phyloP scores from a whole-genome alignment of 768 basidiomycete genomes.

The Suillus variegatus region DNA sequence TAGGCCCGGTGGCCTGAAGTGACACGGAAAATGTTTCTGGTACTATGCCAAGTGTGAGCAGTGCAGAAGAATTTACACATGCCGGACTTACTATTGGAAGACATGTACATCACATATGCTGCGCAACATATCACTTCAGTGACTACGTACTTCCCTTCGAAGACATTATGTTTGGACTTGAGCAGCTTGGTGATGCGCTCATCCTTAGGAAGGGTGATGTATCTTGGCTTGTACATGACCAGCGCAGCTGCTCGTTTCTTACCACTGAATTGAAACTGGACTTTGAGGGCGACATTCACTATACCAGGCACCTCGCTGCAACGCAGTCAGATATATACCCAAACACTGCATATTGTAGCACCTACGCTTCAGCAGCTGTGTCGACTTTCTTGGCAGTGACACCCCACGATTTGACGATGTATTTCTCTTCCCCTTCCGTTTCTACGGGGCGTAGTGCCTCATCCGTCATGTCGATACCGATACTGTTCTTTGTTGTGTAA shows the following conservation, averaged over 20 bases:
- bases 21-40: neutral
- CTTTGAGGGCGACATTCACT: slow-evolving; percentile 32
- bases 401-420: slow-evolving; percentile 27
- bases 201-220: slow-evolving; percentile 14
- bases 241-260: slow-evolving; percentile 34
- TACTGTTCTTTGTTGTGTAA: slow-evolving; percentile 11
- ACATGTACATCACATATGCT: neutral
- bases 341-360: neutral
- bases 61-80: neutral
- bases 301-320: slow-evolving; percentile 21
- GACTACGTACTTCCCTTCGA: neutral
- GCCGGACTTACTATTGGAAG: neutral
- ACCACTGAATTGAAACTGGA: slow-evolving; percentile 34
- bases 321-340: neutral
- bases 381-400: slow-evolving; percentile 11
- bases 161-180: neutral
- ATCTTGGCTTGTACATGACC: slow-evolving; percentile 32
- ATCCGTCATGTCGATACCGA: neutral
- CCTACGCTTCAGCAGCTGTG: slow-evolving; percentile 22
- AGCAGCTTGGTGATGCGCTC: neutral
- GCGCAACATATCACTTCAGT: neutral
- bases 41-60: neutral
- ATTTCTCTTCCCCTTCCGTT: slow-evolving; percentile 21
- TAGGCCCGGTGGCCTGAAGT: neutral
- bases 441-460: slow-evolving; percentile 14